Base-by-base conservation (phyloP, 306 rosid genomes). In the Delonix regia region DNA sequence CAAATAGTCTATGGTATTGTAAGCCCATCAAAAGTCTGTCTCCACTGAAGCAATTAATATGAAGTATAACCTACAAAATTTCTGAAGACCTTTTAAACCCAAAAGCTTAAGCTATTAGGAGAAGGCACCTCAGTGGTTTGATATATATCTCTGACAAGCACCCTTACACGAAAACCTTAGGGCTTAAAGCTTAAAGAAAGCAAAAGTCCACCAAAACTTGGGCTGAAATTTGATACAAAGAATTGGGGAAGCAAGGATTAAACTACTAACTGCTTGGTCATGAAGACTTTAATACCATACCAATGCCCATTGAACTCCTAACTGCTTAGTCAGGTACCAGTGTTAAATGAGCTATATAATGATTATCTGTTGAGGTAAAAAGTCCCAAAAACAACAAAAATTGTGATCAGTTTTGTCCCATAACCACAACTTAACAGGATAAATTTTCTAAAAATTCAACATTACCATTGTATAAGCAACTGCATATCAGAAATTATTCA, bases 1-100 rank as follows among this genome's bases (percentile, higher is more conserved):
- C 33, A 39, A 19, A 22, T 13, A 18, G 28, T 21, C 33, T 4
- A 27, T n/a, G 78, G 56, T 33, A 59, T 18, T 52, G 30, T 47
- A 75, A 71, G 15, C 64, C 42, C 65, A 62, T 45, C 34, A 60
- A 75, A 47, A 18, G 64, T 48, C 52, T 47, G 67, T 74, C 59
- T 68, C 59, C 48, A 51, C 49, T 8, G 25, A 0, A 59, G 25
- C 53, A 60, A 14, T 25, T 34, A 55, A 48, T 11, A 39, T 30
- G 21, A 24, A 14, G 34, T 41, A 55, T 73, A 56, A 7, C 38
- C 48, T 53, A 48, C 21, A 18, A n/a, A 16, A 48, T 5, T 16
- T 7, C 5, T 4, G 3, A 16, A 14, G 53, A 16, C 21, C 21
- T 14, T 61, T 61, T 28, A 34, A 30, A 15, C 21, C 21, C 7